Conservation (phyloP, 2,329 filamentous ascomycete species). For the Aurifilum marmelostoma region DNA sequence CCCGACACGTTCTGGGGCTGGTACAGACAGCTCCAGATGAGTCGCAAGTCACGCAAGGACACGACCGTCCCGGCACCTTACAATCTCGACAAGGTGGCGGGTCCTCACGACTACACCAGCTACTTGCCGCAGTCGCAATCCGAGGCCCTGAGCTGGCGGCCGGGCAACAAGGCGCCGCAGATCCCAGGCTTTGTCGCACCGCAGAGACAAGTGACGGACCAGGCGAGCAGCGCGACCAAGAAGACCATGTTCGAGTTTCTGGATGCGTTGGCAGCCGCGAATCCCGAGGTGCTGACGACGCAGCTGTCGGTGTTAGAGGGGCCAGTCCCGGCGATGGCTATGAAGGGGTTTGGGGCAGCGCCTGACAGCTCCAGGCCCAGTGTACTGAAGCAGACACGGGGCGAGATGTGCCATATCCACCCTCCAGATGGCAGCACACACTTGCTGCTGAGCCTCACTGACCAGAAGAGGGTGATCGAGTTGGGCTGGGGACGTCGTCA, state of each 20-base stretch:
- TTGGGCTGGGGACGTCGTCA: slow-evolving; percentile 48
- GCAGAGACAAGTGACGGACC: slow-evolving; percentile 42
- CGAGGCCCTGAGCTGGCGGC: slow-evolving; percentile 22
- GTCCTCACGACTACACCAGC: slow-evolving; percentile 28
- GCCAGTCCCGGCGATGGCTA: slow-evolving; percentile 36
- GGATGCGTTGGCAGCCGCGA: slow-evolving; percentile 32
- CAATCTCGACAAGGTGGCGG: slow-evolving; percentile 26
- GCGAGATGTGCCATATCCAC: slow-evolving; percentile 47
- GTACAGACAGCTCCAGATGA: slow-evolving; percentile 31
- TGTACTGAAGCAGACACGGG: slow-evolving; percentile 29
- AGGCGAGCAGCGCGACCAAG: slow-evolving; percentile 27
- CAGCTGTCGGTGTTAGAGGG: slow-evolving; percentile 40
- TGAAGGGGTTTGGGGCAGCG: slow-evolving; percentile 30
- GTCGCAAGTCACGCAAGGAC: slow-evolving; percentile 32
- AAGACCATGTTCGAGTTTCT: slow-evolving; percentile 36
- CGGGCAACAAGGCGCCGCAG: slow-evolving; percentile 23
- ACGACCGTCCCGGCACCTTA: slow-evolving; percentile 33
- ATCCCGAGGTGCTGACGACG: slow-evolving; percentile 36
- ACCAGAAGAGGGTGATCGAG: slow-evolving; percentile 41
- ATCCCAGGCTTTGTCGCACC: slow-evolving; percentile 42
- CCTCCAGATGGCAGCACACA: slow-evolving; percentile 44
- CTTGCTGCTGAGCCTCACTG: slow-evolving; percentile 41
- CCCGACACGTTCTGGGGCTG: slow-evolving; percentile 27
- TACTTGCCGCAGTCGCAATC: slow-evolving; percentile 22
- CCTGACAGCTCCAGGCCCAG: slow-evolving; percentile 15